phyloP scores from a whole-genome alignment of 2,329 filamentous ascomycete genomes.

The Hypoxylon sp. region DNA sequence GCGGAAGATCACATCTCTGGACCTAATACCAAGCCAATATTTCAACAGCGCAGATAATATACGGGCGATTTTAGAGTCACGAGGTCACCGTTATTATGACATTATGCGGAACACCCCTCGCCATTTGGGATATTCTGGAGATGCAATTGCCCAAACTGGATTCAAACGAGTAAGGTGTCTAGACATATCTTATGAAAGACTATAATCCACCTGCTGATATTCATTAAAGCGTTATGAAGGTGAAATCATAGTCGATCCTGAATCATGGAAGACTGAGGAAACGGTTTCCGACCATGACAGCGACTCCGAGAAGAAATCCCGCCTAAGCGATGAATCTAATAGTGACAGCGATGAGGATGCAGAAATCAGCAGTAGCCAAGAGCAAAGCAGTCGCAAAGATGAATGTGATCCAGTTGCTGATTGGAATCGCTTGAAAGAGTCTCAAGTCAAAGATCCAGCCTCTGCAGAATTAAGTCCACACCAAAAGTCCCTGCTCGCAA shows the following conservation, averaged over 20 bases:
- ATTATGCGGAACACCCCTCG: constrained; percentile 5
- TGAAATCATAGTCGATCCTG: constrained; percentile 2
- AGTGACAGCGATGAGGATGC: not conserved
- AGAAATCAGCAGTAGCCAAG: not conserved
- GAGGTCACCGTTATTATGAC: constrained; percentile 8
- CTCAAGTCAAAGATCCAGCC: not conserved
- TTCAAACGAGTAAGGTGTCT: constrained; percentile 2
- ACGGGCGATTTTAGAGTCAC: not conserved
- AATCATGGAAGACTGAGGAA: constrained; percentile 3
- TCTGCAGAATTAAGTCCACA: constrained; percentile 1
- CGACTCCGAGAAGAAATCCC: not conserved
- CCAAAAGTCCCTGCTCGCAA: constrained; percentile 4
- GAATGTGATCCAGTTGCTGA: not conserved
- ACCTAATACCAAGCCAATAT: not conserved
- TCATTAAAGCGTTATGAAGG: constrained; percentile 3
- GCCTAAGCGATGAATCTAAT: not conserved
- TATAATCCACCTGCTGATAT: not conserved
- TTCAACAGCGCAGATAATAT: not conserved
- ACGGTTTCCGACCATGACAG: not conserved
- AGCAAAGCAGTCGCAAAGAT: not conserved
- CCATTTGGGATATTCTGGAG: constrained; percentile 3
- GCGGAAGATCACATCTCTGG: constrained; percentile 2
- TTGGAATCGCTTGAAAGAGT: not conserved
- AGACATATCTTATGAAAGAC: not conserved
- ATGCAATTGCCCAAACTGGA: constrained; percentile 3